Evolutionary conservation across 495 filamentous ascomycete species (phyloP).

Genomic region (Sordaria brevicollis): DNA sequence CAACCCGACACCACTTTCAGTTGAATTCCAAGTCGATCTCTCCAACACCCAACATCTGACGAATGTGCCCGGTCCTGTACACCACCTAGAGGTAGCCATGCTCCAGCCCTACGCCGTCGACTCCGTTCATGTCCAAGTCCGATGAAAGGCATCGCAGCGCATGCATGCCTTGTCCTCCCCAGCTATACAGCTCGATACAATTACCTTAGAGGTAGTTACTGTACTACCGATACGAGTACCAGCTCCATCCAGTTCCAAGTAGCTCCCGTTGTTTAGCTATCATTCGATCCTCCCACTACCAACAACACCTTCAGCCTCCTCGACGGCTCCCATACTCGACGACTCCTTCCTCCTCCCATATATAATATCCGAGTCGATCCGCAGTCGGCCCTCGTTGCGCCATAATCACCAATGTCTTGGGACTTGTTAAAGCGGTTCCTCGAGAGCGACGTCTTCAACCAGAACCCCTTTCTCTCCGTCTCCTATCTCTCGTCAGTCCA

Average conservation of each 20-base stretch:
- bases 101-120: constrained; percentile 5
- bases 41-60: background rate
- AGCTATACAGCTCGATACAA: background rate
- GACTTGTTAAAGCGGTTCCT: constrained; percentile 67
- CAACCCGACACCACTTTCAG: background rate
- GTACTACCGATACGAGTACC: background rate
- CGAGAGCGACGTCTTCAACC: constrained; percentile 74
- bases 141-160: constrained; percentile 5
- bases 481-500: constrained; percentile 65
- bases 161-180: background rate
- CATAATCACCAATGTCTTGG: constrained; percentile 38
- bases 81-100: no score
- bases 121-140: constrained; percentile 8
- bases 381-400: constrained; percentile 2
- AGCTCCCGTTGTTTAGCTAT: background rate
- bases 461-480: constrained; percentile 67
- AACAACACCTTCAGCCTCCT: background rate
- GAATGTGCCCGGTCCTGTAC: background rate
- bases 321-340: background rate
- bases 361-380: background rate
- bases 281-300: background rate
- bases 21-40: no score
- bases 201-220: no score
- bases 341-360: background rate
- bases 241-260: background rate